Conservation (phyloP, 2,329 filamentous ascomycete species). For the Orbilia blumenaviensis region DNA sequence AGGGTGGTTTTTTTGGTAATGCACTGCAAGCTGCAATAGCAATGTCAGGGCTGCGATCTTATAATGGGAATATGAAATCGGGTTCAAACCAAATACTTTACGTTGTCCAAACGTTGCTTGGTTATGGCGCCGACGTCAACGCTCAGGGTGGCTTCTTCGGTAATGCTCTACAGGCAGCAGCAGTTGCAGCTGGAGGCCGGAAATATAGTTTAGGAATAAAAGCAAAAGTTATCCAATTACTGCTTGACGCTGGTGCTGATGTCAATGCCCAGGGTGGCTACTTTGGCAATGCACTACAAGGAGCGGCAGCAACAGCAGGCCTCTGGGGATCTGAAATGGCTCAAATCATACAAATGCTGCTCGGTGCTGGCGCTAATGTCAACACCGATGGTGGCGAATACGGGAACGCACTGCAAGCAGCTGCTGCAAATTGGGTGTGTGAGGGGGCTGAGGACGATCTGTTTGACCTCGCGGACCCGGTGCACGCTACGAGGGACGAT, state of each 20-base stretch:
- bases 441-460: too few species aligned
- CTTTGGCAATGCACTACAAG: background rate
- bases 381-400: background rate
- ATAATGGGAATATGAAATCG: too few species aligned
- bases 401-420: background rate
- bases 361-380: background rate
- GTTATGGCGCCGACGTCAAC: conserved; percentile 3
- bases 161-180: too few species aligned
- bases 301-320: background rate
- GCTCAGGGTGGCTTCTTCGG: background rate
- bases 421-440: background rate
- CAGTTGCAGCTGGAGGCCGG: background rate
- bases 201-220: background rate
- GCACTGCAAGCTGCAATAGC: background rate
- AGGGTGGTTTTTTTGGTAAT: background rate
- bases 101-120: background rate
- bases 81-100: too few species aligned
- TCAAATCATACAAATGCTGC: background rate
- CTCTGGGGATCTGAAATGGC: too few species aligned
- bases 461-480: too few species aligned
- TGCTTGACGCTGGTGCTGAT: background rate
- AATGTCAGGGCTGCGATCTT: background rate
- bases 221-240: background rate
- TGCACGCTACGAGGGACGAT: too few species aligned
- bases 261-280: background rate